phyloP scores from a whole-genome alignment of 2,329 filamentous ascomycete genomes.

The Fusarium cyanostomum region DNA sequence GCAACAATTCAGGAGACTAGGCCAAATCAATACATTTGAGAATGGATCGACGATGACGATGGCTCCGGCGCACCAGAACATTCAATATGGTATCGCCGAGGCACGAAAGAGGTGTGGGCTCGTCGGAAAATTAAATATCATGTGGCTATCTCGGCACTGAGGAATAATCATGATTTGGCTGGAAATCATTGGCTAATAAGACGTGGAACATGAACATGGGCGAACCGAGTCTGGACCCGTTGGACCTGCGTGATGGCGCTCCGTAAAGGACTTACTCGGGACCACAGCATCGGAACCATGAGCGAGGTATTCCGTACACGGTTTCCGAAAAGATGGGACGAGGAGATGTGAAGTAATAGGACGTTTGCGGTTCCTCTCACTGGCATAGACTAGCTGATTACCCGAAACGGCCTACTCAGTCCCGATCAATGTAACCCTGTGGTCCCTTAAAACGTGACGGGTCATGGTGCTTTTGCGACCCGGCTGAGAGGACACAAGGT shows the following conservation, averaged over 20 bases:
- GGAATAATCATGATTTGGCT: constrained; percentile 8
- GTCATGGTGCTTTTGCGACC: constrained; percentile 4
- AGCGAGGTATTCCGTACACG: neutral
- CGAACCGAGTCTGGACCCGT: neutral
- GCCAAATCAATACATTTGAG: neutral
- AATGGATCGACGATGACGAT: constrained; percentile 10
- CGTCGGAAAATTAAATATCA: constrained; percentile 8
- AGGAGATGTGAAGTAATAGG: neutral
- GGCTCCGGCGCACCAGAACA: neutral
- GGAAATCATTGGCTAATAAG: neutral
- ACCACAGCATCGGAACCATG: neutral
- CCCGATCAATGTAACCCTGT: constrained; percentile 4
- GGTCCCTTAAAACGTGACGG: neutral
- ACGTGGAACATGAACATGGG: neutral
- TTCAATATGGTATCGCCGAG: neutral
- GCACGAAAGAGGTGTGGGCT: constrained; percentile 12
- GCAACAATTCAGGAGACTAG: constrained; percentile 44
- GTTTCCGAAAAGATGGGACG: neutral
- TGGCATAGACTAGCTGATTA: neutral
- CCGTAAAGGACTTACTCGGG: neutral
- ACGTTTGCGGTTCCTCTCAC: neutral
- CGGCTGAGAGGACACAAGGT: neutral
- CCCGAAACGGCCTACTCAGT: neutral
- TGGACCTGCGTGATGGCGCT: neutral
- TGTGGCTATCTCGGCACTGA: constrained; percentile 25